phyloP scores from a whole-genome alignment of 495 filamentous ascomycete species.

The Aspergillus indologenus region DNA sequence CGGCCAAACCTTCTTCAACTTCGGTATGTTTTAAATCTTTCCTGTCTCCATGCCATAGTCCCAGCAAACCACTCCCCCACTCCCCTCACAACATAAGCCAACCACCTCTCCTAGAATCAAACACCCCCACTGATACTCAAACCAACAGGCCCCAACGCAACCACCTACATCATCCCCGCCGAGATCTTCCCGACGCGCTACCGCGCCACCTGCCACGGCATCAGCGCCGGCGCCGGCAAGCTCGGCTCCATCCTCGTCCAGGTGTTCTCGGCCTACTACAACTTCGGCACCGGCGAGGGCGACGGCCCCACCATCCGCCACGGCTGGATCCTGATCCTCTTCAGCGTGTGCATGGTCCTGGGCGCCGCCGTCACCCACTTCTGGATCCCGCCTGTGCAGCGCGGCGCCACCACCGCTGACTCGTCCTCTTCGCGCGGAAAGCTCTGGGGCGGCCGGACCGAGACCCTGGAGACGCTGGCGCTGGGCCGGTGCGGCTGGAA shows the following conservation, averaged over 20 bases:
- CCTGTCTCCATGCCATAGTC: background rate
- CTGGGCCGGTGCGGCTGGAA: conserved; percentile 37
- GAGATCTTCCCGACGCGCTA: conserved; percentile 62
- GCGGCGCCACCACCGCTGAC: conserved; percentile 5
- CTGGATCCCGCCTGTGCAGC: conserved; percentile 42
- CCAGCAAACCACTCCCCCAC: background rate
- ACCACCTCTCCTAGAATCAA: too few species aligned
- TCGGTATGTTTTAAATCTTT: conserved; percentile 35
- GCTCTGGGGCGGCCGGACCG: conserved; percentile 40
- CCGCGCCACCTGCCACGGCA: conserved; percentile 54
- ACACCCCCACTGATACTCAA: too few species aligned
- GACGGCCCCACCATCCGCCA: conserved; percentile 35
- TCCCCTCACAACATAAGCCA: conserved; percentile 11
- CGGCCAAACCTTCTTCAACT: conserved; percentile 62
- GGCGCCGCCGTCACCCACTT: conserved; percentile 44
- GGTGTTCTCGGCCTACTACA: conserved; percentile 47
- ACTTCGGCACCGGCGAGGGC: conserved; percentile 34
- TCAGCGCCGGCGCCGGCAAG: conserved; percentile 55
- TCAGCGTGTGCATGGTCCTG: conserved; percentile 46
- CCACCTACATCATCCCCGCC: conserved; percentile 60
- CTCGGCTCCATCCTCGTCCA: conserved; percentile 57
- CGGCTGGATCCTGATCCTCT: conserved; percentile 44
- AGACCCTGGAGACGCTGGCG: conserved; percentile 41
- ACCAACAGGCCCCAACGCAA: conserved; percentile 51
- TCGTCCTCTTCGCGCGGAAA: conserved; percentile 19